Base-by-base conservation (phyloP, 2,329 filamentous ascomycete species). In the Aspergillus fructus region DNA sequence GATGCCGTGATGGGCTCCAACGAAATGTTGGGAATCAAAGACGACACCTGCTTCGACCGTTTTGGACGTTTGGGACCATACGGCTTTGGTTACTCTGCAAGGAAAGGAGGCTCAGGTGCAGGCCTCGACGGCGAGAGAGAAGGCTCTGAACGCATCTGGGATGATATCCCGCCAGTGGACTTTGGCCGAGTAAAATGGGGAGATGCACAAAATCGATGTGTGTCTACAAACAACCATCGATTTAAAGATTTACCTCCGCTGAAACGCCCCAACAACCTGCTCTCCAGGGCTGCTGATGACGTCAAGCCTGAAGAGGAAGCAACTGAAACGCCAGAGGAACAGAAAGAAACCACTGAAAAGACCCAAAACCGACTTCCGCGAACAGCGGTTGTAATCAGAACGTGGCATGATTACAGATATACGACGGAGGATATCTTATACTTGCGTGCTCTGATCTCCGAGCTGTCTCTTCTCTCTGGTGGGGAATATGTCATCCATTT, bases 31-130 rank as follows among this genome's bases (percentile, higher is more conserved):
- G 88, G 87, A 0, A 78, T 97, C 37, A 85, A 89, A 17, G 85
- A 96, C 63, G 89, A 96, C 67, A 85, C 97, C 47, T 99, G 94
- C 76, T 97, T 96, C 69, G 94, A 99, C 65, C 84, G 94, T 2
- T 96, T 90, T 70, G 93, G 93, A 3, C 85, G 92, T 62, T 85
- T 94, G 30, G 93, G 91, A 0, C 90, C 93, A 0, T 99, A 99
- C 66, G 93, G 93, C 0, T 85, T 91, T 60, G 93, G 93, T 8
- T 97, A 97, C 72, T 90, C 89, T 33, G 79, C 83, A 34, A 86
- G 86, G 57, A 86, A 83, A 62, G 93, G 93, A 12, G 93, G 93
- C 2, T 86, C 89, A 24, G 92, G 93, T 4, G 87, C 90, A n/a
- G 93, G 91, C 11, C 84, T 96, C 73, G 87, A 92, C 66, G 91